Evolutionary conservation across 257 asterid species (phyloP).

Genomic region (Petunia axillaris): DNA sequence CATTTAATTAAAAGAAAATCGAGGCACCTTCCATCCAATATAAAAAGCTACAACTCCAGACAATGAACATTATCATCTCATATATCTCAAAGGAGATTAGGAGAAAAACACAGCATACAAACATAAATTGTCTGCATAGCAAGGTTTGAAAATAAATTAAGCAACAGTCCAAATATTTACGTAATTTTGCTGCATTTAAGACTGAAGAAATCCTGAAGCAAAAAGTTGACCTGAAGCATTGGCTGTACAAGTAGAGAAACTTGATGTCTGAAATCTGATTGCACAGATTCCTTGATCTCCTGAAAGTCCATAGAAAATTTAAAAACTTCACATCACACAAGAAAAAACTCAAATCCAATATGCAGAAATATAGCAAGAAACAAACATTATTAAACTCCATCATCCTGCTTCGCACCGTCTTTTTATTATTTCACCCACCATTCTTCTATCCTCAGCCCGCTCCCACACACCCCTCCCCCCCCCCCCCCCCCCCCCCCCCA

Average conservation of each 20-base stretch:
- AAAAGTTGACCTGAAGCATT: conserved; percentile 83
- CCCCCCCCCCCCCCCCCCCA: too few species aligned
- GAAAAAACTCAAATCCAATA: neutral
- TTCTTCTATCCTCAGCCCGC: neutral
- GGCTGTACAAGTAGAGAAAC: conserved; percentile 98
- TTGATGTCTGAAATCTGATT: conserved; percentile 89
- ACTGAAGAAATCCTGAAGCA: neutral
- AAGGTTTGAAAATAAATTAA: neutral
- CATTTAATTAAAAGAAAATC: neutral
- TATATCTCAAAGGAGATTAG: neutral
- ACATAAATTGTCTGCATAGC: neutral
- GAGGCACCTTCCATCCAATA: neutral
- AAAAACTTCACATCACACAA: neutral
- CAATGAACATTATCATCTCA: neutral
- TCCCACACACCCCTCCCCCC: too few species aligned
- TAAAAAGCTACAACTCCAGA: neutral
- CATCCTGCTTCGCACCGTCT: neutral
- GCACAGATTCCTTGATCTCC: conserved; percentile 96
- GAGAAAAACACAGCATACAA: neutral
- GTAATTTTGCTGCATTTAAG: neutral
- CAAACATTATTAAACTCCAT: conserved; percentile 5
- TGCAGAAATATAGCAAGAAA: neutral
- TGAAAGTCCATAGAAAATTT: conserved; percentile 38
- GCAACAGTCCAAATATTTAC: neutral
- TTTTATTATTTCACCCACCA: neutral